Percentiles rank a stretch among this genome's conserved stretches.
These are phyloP conservation scores for Chytriomyces hyalinus DNA, from an alignment of 192 early-diverging fungal genomes.

Conservation along the genomic window DNA sequence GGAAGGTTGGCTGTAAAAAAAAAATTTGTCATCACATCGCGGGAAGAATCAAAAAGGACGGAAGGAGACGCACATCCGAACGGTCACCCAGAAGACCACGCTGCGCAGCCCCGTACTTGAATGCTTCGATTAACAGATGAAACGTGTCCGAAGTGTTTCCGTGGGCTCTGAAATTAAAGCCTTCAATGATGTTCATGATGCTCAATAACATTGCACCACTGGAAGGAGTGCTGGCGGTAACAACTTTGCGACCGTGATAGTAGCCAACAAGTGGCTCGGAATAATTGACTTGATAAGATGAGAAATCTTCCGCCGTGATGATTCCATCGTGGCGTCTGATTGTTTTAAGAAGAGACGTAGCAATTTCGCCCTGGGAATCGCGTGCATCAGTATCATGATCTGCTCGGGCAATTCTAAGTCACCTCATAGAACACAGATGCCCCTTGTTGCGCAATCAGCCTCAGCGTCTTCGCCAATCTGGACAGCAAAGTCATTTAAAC, in stretches of 20 bases:
- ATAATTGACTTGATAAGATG: conserved; percentile 54
- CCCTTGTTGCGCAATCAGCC: conserved; percentile 47
- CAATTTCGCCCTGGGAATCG: conserved; percentile 52
- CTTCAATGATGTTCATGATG: conserved; percentile 87
- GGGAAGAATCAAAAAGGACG: not conserved
- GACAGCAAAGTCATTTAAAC: not conserved
- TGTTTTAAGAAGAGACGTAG: conserved; percentile 69
- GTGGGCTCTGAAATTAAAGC: conserved; percentile 68
- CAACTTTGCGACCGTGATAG: conserved; percentile 80
- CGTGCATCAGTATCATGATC: conserved; percentile 32
- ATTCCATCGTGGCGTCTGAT: conserved; percentile 74
- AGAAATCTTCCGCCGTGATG: conserved; percentile 76
- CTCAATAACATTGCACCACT: conserved; percentile 83
- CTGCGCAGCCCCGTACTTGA: conserved; percentile 86
- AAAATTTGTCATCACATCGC: not conserved
- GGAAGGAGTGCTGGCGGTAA: conserved; percentile 75
- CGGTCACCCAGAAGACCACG: conserved; percentile 85
- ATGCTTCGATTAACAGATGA: conserved; percentile 85
- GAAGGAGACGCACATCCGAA: conserved; percentile 33
- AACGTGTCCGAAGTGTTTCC: conserved; percentile 68
- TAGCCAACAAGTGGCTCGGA: conserved; percentile 56
- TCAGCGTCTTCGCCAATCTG: conserved; percentile 40
- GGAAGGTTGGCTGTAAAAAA: conserved; percentile 44
- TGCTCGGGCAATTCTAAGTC: conserved; percentile 57
- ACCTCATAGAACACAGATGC: conserved; percentile 50